Base-by-base conservation (phyloP, 1,284 basidiomycete species). In the Puccinia triticina region DNA sequence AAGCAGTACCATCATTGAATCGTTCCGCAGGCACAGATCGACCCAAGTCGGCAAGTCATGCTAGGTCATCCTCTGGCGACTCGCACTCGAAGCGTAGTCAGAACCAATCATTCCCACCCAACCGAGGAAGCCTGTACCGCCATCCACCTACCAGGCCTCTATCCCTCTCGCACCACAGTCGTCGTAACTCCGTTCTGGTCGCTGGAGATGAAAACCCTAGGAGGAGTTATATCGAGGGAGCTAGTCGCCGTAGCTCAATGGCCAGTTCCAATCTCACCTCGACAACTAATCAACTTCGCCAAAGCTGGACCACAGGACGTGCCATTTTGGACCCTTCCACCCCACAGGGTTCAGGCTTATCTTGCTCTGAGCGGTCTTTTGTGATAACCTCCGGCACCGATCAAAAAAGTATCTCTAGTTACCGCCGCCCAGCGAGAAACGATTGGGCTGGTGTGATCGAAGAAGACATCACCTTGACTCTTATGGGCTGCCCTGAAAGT, bases 261-360 rank as follows among this genome's bases (percentile, higher is more conserved):
- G 32, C 50, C 43, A 72, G 69, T 29, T 72, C 69, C 43, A 72
- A 72, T 71, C 67, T 46, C 23, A 50, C 67, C 18, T 71, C 67
- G n/a, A 71, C 37, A n/a, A 71, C 21, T 7, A 46, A n/a, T 50
- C 69, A 72, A 37, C 34, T 66, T 40, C 69, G 69, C 43, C 69
- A 72, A 72, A 72, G 69, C 69, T 72, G 69, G 69, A 55, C 69
- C n/a, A 72, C 69, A 23, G 69, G 69, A 32, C 69, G 69, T 37
- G 46, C 46, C 50, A 21, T 72, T 29, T 37, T 72, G 43, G 69
- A 48, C 4, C 1, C 46, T 29, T 37, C 43, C 10, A 14, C 43
- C 18, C 5, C 43, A 48, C 43, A 72, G 29, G 46, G 46, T 50
- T 40, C 69, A 50, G 43, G 32, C 3, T 18, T 40, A 48, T 72